Conservation (phyloP, 208 protist species). For the Leishmania braziliensis region DNA sequence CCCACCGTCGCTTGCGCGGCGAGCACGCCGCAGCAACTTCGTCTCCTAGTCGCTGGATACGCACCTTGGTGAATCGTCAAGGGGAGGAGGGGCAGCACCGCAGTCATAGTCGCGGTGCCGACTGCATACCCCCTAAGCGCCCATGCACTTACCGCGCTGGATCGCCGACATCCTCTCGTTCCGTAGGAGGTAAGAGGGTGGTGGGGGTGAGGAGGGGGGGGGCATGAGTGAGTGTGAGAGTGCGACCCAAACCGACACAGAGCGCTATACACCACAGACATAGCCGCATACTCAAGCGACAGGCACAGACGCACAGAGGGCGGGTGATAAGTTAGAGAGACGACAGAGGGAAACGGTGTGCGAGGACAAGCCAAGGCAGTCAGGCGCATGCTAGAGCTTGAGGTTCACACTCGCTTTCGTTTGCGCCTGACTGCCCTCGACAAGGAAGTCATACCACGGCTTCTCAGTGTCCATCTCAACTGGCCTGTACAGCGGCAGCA, state of each 20-base stretch:
- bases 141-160: neutral
- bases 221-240: slow-evolving; percentile 1
- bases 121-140: neutral
- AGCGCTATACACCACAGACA: neutral
- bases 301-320: neutral
- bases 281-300: neutral
- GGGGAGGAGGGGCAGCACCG: neutral
- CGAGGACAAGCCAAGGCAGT: neutral
- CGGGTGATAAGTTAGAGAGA: neutral
- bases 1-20: neutral
- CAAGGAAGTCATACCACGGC: slow-evolving; percentile 83
- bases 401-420: slow-evolving; percentile 53
- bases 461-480: slow-evolving; percentile 68
- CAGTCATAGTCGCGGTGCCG: neutral
- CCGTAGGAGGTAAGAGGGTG: neutral
- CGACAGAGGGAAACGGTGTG: neutral
- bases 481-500: slow-evolving; percentile 76
- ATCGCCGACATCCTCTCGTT: neutral
- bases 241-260: neutral
- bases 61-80: neutral
- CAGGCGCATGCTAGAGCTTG: slow-evolving; percentile 40
- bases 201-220: neutral
- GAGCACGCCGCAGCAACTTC: neutral
- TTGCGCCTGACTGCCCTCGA: slow-evolving; percentile 63
- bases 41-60: neutral